Conservation (phyloP, 2,329 filamentous ascomycete species). For the Curvularia eragrostidis region DNA sequence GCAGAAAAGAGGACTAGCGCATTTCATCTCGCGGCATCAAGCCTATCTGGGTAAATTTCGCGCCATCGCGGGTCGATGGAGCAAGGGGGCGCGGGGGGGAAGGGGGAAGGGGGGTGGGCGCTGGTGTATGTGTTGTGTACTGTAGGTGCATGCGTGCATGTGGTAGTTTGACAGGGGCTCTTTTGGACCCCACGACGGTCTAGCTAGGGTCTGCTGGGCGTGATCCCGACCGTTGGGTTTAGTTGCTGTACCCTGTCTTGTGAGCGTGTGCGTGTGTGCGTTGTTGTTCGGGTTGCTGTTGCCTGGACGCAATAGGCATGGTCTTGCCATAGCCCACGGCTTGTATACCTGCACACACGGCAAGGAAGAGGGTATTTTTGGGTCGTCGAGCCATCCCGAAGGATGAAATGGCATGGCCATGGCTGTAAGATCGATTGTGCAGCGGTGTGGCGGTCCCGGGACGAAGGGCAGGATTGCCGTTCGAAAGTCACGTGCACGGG, state of each 20-base stretch:
- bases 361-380: neutral
- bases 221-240: conserved; percentile 12
- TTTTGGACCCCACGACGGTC: conserved; percentile 12
- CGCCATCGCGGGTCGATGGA: conserved; percentile 9
- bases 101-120: neutral
- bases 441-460: conserved; percentile 1
- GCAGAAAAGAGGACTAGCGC: neutral
- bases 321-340: no score
- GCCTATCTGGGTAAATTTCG: conserved; percentile 11
- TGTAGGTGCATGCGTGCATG: neutral
- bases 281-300: neutral
- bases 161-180: no score
- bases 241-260: neutral
- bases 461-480: neutral
- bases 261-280: neutral
- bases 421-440: neutral
- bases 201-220: conserved; percentile 2
- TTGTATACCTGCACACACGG: neutral
- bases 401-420: neutral
- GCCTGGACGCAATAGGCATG: neutral
- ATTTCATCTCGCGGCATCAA: conserved; percentile 14
- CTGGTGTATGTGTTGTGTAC: neutral
- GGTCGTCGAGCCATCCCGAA: neutral
- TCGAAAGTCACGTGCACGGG: neutral
- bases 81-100: conserved; percentile 7